Conservation (phyloP, 2,329 filamentous ascomycete genomes). For the Rosellinia necatrix region DNA sequence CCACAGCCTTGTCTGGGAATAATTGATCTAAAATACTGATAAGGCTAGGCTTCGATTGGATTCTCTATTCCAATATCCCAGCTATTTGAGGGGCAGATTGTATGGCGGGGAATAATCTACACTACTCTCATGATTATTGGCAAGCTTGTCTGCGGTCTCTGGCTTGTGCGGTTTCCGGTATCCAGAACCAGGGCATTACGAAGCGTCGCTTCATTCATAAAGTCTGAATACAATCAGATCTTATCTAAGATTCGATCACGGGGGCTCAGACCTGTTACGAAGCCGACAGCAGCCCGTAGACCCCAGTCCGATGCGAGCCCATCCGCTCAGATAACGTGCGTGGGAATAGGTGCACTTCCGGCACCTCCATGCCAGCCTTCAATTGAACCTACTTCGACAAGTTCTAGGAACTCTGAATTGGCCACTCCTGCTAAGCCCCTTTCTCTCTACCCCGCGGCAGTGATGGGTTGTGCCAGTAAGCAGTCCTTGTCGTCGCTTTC, state of each 20-base stretch:
- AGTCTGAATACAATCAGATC: constrained; percentile 16
- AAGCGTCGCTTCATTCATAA: constrained; percentile 6
- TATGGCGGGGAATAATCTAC: constrained; percentile 78
- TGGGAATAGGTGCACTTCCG: not conserved
- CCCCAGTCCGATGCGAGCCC: not conserved
- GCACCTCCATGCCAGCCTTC: not conserved
- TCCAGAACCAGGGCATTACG: constrained; percentile 17
- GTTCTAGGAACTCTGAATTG: constrained; percentile 1
- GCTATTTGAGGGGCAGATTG: constrained; percentile 65
- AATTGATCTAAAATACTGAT: constrained; percentile 3
- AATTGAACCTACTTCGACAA: not conserved
- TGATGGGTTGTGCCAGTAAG: constrained; percentile 68
- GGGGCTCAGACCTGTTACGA: not conserved
- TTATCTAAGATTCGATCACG: constrained; percentile 25
- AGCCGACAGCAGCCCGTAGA: not conserved
- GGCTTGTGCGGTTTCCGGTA: constrained; percentile 52
- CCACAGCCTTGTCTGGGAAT: not conserved
- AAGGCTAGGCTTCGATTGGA: constrained; percentile 62
- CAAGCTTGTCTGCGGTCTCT: constrained; percentile 65
- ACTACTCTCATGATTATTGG: constrained; percentile 69
- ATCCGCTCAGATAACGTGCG: not conserved
- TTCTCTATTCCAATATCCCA: constrained; percentile 76
- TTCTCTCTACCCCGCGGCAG: constrained; percentile 69
- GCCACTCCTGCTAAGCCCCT: constrained; percentile 51
- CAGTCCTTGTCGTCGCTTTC: too few species aligned